Evolutionary conservation across 1,284 basidiomycete species (phyloP).

Genomic region (Austroboletus novae-zelandiae): DNA sequence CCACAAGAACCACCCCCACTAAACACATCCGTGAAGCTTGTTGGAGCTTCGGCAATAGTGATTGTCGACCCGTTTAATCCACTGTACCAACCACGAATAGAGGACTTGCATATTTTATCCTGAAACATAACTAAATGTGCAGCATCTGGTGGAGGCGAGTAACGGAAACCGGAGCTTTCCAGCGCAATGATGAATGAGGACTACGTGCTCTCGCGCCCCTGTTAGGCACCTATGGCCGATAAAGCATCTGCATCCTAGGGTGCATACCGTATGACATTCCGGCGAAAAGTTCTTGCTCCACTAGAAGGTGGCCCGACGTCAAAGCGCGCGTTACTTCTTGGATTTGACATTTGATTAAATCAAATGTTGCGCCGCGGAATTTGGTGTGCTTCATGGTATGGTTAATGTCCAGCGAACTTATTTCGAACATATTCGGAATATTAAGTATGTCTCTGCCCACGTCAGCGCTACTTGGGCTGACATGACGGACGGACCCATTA

Average conservation of each 20-base stretch:
- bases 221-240: neutral
- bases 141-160: constrained; percentile 5
- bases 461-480: neutral
- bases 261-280: too few species aligned
- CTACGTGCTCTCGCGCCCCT: neutral
- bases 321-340: too few species aligned
- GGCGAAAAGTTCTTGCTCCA: neutral
- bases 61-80: constrained; percentile 12
- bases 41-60: neutral
- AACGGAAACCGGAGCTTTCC: neutral
- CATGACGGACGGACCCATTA: neutral
- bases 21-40: constrained; percentile 14
- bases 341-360: too few species aligned
- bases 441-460: neutral
- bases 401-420: neutral
- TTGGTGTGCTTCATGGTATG: neutral
- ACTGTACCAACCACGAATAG: constrained; percentile 28
- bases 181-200: neutral
- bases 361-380: neutral
- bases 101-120: constrained; percentile 13
- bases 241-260: too few species aligned
- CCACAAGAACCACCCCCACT: constrained; percentile 86
- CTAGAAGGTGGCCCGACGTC: neutral
- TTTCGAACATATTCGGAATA: neutral
- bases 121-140: constrained; percentile 5